Evolutionary conservation across 2,329 filamentous ascomycete genomes (phyloP), one percentile per base, ranked within the genome.

Genomic region (Colletotrichum sp.): DNA sequence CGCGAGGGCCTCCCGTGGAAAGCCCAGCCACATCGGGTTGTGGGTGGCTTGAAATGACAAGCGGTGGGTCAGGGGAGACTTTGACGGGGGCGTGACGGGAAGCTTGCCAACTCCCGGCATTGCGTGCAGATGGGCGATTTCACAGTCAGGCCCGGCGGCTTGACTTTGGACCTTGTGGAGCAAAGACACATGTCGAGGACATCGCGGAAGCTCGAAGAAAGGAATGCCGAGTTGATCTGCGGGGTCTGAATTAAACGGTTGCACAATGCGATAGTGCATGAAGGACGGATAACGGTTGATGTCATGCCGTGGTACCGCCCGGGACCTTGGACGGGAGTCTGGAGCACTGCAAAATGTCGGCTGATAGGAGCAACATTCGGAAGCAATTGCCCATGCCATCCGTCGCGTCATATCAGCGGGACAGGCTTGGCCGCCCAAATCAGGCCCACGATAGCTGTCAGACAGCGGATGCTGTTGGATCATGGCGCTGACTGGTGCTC

Each of bases 1-100:
- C 10, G 71, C 57, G 52, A 32, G 28, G 28, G 18, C 58, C 34
- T 67, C 13, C 43, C 24, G n/a, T 16, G n/a, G 24, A 36, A 24
- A 65, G 55, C 32, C 30, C 63, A 43, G 71, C 55, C 69, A 57
- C 58, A 58, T 26, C 67, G 67, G 57, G 67, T 70, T 63, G 67
- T 70, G 67, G 67, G 57, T 63, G 43, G 38, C 38, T 55, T 58
- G 38, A 64, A 64, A 75, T 72, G 63, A 72, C 55, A 57, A 36
- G 30, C 26, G 28, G 55, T 67, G 69, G 69, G 72, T 67, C 68
- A 72, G 21, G 30, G 16, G 63, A 48, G 15, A 32, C 57, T 32
- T n/a, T 26, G 57, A 52, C 68, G 55, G 21, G 61, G 71, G 28
- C 65, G 26, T 57, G 55, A 26, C 67, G 28, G 18, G 48, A 60